Evolutionary conservation across 225 moss, liverwort and hornwort species (phyloP).

Genomic region (Neckera pumila): DNA sequence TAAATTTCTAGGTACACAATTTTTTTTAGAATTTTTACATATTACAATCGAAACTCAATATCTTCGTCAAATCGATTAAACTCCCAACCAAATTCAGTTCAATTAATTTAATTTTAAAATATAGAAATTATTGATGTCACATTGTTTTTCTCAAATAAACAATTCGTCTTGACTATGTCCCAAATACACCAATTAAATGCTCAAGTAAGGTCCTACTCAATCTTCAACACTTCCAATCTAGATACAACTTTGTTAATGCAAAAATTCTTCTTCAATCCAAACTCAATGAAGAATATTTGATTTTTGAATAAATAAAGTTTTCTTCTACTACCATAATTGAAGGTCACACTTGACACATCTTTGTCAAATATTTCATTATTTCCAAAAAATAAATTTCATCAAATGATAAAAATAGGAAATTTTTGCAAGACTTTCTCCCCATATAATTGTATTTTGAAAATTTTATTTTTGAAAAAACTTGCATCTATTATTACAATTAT

Average conservation of each 20-base stretch:
- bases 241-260: neutral
- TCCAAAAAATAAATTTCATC: neutral
- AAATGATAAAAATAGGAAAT: neutral
- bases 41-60: neutral
- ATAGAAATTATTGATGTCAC: neutral
- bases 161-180: neutral
- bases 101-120: neutral
- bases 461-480: fast-evolving
- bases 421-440: neutral
- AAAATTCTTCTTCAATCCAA: neutral
- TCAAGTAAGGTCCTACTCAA: neutral
- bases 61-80: neutral
- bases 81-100: neutral
- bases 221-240: neutral
- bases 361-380: neutral
- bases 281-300: neutral
- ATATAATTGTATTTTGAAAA: neutral
- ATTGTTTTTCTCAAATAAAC: neutral
- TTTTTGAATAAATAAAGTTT: neutral
- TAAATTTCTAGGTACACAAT: fast-evolving
- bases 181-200: fast-evolving
- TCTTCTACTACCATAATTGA: neutral
- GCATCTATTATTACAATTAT: no score
- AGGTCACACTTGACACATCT: fast-evolving
- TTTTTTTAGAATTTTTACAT: no score